Conservation (phyloP, 2,329 filamentous ascomycete species). For the Ceratocystiopsis sp. region DNA sequence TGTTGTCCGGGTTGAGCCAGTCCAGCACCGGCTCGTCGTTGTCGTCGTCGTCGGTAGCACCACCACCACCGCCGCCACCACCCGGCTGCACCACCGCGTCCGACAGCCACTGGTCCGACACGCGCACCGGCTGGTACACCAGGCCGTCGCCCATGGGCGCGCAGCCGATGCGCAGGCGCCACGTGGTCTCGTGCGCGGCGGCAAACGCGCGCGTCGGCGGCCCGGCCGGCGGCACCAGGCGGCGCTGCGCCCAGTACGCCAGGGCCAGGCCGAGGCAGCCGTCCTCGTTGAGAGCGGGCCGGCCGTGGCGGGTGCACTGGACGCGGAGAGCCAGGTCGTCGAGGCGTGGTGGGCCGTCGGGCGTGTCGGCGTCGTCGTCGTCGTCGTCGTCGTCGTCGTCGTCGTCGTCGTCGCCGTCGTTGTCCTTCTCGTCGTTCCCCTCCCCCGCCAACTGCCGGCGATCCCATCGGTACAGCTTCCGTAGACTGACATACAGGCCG, state of each 20-base stretch:
- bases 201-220: slow-evolving; percentile 8
- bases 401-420: too few species aligned
- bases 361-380: too few species aligned
- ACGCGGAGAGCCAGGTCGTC: slow-evolving; percentile 36
- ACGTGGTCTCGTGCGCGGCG: slow-evolving; percentile 29
- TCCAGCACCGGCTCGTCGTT: slow-evolving; percentile 29
- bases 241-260: slow-evolving; percentile 60
- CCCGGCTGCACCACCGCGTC: slow-evolving; percentile 43
- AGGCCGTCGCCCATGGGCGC: slow-evolving; percentile 25
- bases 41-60: too few species aligned
- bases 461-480: slow-evolving; percentile 56
- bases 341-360: too few species aligned
- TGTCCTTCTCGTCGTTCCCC: slow-evolving; percentile 28
- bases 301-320: slow-evolving; percentile 53
- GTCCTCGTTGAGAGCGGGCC: slow-evolving; percentile 52
- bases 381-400: too few species aligned
- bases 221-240: slow-evolving; percentile 26
- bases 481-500: slow-evolving; percentile 54
- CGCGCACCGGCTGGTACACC: slow-evolving; percentile 42
- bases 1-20: slow-evolving; percentile 56
- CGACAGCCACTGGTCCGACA: slow-evolving; percentile 60
- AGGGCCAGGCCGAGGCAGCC: slow-evolving; percentile 51
- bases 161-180: slow-evolving; percentile 53
- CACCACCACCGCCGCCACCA: slow-evolving; percentile 19
- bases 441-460: slow-evolving; percentile 32